Conservation (phyloP, 768 basidiomycete species). For the Neoboletus magnificus region DNA sequence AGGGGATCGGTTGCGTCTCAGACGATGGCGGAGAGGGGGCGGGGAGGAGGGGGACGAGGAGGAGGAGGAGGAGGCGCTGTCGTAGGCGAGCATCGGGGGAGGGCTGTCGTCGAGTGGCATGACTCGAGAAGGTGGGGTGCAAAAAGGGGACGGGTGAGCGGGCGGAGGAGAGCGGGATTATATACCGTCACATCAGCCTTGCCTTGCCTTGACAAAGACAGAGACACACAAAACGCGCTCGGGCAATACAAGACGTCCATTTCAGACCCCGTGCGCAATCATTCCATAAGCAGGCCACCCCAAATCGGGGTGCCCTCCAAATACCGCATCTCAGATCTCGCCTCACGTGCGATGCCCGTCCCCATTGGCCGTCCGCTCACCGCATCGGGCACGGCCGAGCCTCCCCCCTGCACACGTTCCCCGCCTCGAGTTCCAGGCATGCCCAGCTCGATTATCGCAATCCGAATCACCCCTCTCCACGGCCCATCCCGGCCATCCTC, state of each 20-base stretch:
- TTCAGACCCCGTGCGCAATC: conserved; percentile 30
- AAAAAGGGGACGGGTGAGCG: too few relatives aligned
- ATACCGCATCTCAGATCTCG: conserved; percentile 29
- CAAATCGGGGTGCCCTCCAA: conserved; percentile 13
- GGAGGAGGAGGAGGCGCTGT: conserved; percentile 21
- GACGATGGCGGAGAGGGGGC: conserved; percentile 21
- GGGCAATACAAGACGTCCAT: conserved; percentile 21
- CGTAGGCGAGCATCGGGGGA: conserved; percentile 16
- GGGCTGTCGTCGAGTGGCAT: conserved; percentile 8
- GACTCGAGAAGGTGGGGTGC: too few relatives aligned
- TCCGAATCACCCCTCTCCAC: conserved; percentile 11
- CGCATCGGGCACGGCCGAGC: conserved; percentile 9
- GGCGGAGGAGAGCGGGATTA: conserved; percentile 26
- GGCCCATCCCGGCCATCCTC: background rate
- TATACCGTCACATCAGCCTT: conserved; percentile 21
- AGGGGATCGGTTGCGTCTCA: conserved; percentile 23
- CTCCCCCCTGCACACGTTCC: conserved; percentile 27
- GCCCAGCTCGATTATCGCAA: conserved; percentile 31
- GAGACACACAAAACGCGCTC: conserved; percentile 29
- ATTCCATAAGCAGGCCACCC: conserved; percentile 21
- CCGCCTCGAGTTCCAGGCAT: conserved; percentile 30
- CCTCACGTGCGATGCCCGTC: conserved; percentile 25
- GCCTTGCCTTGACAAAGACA: conserved; percentile 22
- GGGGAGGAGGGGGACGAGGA: conserved; percentile 14
- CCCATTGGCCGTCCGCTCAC: conserved; percentile 3